Conservation (phyloP, 441 rosid species). For the Lagerstroemia fauriei region DNA sequence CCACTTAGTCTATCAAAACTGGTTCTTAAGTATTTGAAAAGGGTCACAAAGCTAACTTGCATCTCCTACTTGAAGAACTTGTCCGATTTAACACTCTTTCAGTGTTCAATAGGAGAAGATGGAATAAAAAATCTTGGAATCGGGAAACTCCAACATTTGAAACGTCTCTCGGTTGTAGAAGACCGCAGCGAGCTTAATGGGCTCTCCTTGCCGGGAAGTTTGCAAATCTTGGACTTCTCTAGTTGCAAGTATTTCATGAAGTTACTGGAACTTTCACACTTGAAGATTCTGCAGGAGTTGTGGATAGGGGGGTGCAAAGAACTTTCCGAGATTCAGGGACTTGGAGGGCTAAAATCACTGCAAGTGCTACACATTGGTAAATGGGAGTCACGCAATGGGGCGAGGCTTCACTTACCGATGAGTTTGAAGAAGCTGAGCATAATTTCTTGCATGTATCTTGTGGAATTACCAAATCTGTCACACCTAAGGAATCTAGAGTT, state of each 20-base stretch:
- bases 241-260: not conserved
- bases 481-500: not conserved
- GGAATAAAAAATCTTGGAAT: not conserved
- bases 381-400: not conserved
- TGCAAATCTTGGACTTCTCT: not conserved
- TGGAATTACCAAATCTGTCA: not conserved
- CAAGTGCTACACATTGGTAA: not conserved
- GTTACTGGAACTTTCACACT: not conserved
- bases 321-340: not conserved
- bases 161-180: not conserved
- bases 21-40: not conserved
- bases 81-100: not conserved
- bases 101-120: not conserved
- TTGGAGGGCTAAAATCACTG: constrained; percentile 1
- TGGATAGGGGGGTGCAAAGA: not conserved
- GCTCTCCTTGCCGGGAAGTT: not conserved
- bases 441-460: not conserved
- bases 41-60: not conserved
- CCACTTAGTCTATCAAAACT: not conserved
- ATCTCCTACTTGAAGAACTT: not conserved
- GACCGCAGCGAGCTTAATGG: not conserved
- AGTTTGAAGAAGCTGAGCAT: not conserved
- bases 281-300: not conserved
- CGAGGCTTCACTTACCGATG: not conserved
- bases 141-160: not conserved